Base-by-base conservation (phyloP, 306 rosid genomes). In the Fagus sylvatica region DNA sequence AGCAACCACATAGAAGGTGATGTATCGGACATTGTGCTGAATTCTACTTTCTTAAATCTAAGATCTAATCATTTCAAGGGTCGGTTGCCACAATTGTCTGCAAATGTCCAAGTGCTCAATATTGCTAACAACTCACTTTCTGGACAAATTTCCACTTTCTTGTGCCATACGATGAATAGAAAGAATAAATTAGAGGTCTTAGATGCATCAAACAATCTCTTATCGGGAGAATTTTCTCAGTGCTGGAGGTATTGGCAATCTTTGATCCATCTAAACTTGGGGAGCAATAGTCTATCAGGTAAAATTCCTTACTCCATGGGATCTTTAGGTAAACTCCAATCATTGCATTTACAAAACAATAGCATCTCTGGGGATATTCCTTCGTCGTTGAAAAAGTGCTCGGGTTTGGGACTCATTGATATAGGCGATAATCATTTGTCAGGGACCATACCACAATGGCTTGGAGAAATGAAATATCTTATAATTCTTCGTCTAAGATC, bases 181-280 rank as follows among this genome's bases (percentile, higher is more conserved):
- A 43, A 0, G 10, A 43, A 43, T 42, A 42, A 43, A 43, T 0
- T 43, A 12, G 0, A 9, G 13, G 49, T 43, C 10, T 9, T 43
- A 43, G 49, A 2, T 22, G 12, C 1, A 7, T 37, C 46, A 68
- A 48, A 70, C 12, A 62, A 69, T 81, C 33, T 62, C 62, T 56
- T 83, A 22, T 36, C 71, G 9, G 75, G 83, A 22, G 78, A 70
- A 37, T 77, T 78, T 28, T 64, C 77, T 70, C 56, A 70, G 0
- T 83, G 72, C 74, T 78, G 75, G 86, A 64, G 42, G 30, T 55
- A 74, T 10, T 78, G 80, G 83, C 77, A 83, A 70, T 75, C 74
- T 69, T 78, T 83, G 39, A 41, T 78, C 74, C 74, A 88, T 55
- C 76, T 88, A 36, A 61, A 85, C 71, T 69, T 88, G 54, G 79